A percentile compares a stretch with the other conserved stretches of the same genome.
Evolutionary conservation across 495 filamentous ascomycete species (phyloP).

Genomic region (Evansstolkia leycettana): DNA sequence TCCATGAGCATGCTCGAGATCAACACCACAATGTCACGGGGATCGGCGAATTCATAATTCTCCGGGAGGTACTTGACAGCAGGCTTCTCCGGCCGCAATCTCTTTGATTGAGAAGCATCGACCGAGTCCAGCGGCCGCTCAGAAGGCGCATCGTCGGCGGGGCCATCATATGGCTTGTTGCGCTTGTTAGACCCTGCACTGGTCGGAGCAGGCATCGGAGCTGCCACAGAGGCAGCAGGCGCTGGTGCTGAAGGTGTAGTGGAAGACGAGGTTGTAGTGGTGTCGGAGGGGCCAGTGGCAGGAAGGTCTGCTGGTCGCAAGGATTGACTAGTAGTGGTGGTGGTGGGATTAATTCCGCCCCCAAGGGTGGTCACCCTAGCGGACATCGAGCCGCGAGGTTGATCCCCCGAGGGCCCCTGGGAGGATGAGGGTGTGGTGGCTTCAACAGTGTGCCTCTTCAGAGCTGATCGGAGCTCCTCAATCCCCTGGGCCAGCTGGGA

Average conservation of each 20-base stretch:
- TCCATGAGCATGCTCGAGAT: constrained; percentile 95
- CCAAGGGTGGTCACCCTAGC: constrained; percentile 19
- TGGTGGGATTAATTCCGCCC: constrained; percentile 9
- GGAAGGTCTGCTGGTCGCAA: constrained; percentile 9
- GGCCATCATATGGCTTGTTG: constrained; percentile 22
- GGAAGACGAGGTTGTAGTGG: constrained; percentile 11
- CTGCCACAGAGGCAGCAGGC: constrained; percentile 13
- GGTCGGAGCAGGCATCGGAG: constrained; percentile 25
- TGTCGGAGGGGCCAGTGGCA: constrained; percentile 12
- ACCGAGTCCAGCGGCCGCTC: constrained; percentile 34
- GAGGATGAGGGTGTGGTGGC: constrained; percentile 11
- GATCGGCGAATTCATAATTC: constrained; percentile 65
- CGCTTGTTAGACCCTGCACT: constrained; percentile 30
- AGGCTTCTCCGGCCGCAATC: constrained; percentile 39
- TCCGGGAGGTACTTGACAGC: constrained; percentile 59
- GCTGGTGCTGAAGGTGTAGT: constrained; percentile 9
- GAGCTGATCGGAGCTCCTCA: constrained; percentile 35
- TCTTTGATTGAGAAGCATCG: constrained; percentile 40
- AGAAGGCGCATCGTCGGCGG: constrained; percentile 23
- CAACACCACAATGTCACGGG: constrained; percentile 74
- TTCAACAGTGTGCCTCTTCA: constrained; percentile 32
- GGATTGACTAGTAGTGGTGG: constrained; percentile 17
- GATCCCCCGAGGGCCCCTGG: constrained; percentile 27
- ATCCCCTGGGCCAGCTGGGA: constrained; percentile 27
- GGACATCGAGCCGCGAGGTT: constrained; percentile 23